Evolutionary conservation across 306 rosid genomes (phyloP), one percentile per base, ranked within the genome.

Genomic region (Casuarina glauca): DNA sequence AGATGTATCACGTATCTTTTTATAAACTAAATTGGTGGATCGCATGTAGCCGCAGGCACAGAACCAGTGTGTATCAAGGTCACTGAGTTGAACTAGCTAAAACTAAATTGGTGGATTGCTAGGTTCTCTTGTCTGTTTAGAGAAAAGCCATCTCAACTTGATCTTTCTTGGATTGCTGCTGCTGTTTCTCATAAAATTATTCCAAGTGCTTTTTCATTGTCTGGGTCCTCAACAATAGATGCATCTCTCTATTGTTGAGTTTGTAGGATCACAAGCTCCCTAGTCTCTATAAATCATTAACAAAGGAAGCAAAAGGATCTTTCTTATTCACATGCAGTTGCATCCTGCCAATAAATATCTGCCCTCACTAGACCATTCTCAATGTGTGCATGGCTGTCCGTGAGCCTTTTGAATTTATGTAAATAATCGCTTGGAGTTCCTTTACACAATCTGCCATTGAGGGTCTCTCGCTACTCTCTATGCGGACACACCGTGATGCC

Each of bases 401-500:
- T 74, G 90, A 78, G 81, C 90, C 89, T 88, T 88, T 91, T 51
- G 92, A 87, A 82, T 88, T 91, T 79, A 90, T 85, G 83, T 81
- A 85, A 77, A 93, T 82, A 79, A 93, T 91, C 80, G 77, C 70
- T 83, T 87, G 97, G 57, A 95, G 88, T 85, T 95, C 94, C 74
- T 84, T 82, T 52, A 89, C 91, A 62, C 98, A 95, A 44, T 91
- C 97, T 62, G 86, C 87, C 96, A 93, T 86, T 61, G 97, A 80
- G 54, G 98, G 98, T 72, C 98, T 88, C 79, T 91, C 91, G 8
- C 85, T 85, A 83, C 98, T 91, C 43, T 93, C 96, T 4, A 77
- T 66, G 62, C 98, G 90, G 57, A 93, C 96, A 71, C 98, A 95
- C 63, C 97, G 82, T 49, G 98, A 95, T 80, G 97, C 98, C 70